A percentile compares a stretch with the other conserved stretches of the same genome.
Conservation (phyloP, 2,329 filamentous ascomycete species). For the Monosporascus cannonballus region DNA sequence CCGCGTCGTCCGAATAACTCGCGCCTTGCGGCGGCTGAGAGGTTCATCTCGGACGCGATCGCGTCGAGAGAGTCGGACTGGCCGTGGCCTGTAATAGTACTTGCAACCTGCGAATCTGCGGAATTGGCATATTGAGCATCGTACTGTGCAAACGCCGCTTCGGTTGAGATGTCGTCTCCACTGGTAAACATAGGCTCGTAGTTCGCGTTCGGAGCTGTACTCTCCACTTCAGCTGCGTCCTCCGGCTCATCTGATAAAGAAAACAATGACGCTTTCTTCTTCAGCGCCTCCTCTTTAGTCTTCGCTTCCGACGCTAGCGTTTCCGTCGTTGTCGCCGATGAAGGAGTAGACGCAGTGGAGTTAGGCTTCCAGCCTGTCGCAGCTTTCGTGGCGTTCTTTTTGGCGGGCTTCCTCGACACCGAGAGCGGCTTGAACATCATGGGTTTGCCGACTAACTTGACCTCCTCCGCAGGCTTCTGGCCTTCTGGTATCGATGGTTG, state of each 20-base stretch:
- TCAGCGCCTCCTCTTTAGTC: slow-evolving; percentile 23
- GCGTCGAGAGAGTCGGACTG: slow-evolving; percentile 53
- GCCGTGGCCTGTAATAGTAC: neutral
- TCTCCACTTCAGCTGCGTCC: slow-evolving; percentile 13
- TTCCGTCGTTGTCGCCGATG: slow-evolving; percentile 1
- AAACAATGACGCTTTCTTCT: slow-evolving; percentile 65
- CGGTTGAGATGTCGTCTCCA: slow-evolving; percentile 9
- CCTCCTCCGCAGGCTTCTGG: slow-evolving; percentile 54
- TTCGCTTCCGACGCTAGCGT: slow-evolving; percentile 12
- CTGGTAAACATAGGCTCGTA: slow-evolving; percentile 50
- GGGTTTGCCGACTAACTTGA: slow-evolving; percentile 69
- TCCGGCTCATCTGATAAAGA: slow-evolving; percentile 47
- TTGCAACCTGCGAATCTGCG: slow-evolving; percentile 10
- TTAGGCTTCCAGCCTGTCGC: slow-evolving; percentile 10
- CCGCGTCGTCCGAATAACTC: slow-evolving; percentile 76
- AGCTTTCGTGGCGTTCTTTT: slow-evolving; percentile 50
- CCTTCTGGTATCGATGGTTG: slow-evolving; percentile 47
- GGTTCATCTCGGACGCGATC: slow-evolving; percentile 72
- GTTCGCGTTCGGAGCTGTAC: slow-evolving; percentile 17
- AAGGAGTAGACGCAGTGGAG: neutral
- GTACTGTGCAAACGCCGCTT: slow-evolving; percentile 29
- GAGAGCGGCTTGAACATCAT: slow-evolving; percentile 88
- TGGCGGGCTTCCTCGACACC: slow-evolving; percentile 67
- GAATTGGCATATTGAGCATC: slow-evolving; percentile 22
- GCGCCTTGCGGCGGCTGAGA: slow-evolving; percentile 69